A percentile compares a stretch with the other conserved stretches of the same genome.
These are phyloP conservation scores for Gelatoporia subvermispora DNA, from an alignment of 768 basidiomycete genomes.

Conservation along the genomic window DNA sequence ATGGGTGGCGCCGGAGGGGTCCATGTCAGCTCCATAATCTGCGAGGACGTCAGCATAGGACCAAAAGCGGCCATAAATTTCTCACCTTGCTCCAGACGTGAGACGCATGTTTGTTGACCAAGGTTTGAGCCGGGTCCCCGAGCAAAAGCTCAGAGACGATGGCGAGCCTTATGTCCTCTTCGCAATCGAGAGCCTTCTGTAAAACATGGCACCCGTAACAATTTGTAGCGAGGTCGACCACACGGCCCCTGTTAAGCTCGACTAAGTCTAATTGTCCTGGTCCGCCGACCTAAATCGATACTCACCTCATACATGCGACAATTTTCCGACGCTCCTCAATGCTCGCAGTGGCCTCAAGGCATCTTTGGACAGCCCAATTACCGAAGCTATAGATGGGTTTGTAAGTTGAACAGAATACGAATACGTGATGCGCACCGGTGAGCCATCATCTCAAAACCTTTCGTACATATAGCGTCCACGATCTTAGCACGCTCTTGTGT, in stretches of 20 bases:
- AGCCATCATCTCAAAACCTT: conserved; percentile 92
- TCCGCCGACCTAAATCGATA: not conserved
- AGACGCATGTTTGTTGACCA: conserved; percentile 87
- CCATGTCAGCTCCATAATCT: conserved; percentile 92
- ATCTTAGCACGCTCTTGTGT: conserved; percentile 73
- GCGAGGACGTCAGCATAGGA: not conserved
- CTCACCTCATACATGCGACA: conserved; percentile 80
- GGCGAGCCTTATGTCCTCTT: conserved; percentile 77
- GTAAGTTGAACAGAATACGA: not conserved
- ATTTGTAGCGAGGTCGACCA: conserved; percentile 84
- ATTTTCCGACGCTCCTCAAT: conserved; percentile 75
- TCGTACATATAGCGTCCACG: conserved; percentile 79
- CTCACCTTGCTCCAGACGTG: conserved; percentile 88
- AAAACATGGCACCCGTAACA: conserved; percentile 89
- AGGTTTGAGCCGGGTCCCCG: conserved; percentile 79
- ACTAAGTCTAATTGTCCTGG: not conserved
- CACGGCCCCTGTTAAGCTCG: conserved; percentile 50
- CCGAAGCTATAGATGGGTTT: conserved; percentile 56
- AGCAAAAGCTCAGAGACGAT: conserved; percentile 83
- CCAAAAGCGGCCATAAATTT: not conserved
- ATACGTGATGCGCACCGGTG: conserved; percentile 48
- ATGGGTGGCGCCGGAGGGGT: conserved; percentile 84
- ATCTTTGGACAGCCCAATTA: conserved; percentile 88
- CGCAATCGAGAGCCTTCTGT: conserved; percentile 87
- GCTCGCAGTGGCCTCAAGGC: conserved; percentile 74